Percentiles rank a stretch among this genome's conserved stretches.
phyloP scores from a whole-genome alignment of 495 filamentous ascomycete species.

The Pyrenula massariospora region DNA sequence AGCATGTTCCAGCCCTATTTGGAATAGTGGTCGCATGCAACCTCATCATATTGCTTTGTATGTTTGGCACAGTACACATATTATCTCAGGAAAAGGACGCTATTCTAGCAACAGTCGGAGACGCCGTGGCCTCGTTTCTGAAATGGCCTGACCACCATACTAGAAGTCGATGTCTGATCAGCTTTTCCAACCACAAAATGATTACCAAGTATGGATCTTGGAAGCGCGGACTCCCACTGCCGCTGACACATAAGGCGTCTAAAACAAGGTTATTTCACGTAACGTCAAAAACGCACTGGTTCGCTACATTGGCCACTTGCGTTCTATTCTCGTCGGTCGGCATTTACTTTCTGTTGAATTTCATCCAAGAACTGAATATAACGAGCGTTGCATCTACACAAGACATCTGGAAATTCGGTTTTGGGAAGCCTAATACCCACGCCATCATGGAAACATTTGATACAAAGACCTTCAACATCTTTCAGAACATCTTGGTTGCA shows the following conservation, averaged over 20 bases:
- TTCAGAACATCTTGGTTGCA: slow-evolving; percentile 14
- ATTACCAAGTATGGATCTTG: not conserved
- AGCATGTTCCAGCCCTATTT: not conserved
- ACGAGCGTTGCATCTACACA: not conserved
- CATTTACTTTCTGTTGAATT: not conserved
- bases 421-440: not conserved
- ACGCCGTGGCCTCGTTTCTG: not conserved
- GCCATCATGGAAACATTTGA: not conserved
- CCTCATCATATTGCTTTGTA: not conserved
- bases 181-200: not conserved
- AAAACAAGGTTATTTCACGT: not conserved
- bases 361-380: not conserved
- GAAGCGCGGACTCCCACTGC: not conserved
- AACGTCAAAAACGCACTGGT: not conserved
- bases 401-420: not conserved
- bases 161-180: not conserved
- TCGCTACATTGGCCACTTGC: not conserved
- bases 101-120: not conserved
- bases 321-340: not conserved
- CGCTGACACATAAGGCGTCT: not conserved
- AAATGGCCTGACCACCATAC: not conserved
- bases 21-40: not conserved
- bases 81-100: not conserved
- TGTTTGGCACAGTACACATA: not conserved
- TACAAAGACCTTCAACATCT: not conserved